phyloP scores from a whole-genome alignment of 129 eudicot genomes.

The Chrysanthemum lavandulifolium region DNA sequence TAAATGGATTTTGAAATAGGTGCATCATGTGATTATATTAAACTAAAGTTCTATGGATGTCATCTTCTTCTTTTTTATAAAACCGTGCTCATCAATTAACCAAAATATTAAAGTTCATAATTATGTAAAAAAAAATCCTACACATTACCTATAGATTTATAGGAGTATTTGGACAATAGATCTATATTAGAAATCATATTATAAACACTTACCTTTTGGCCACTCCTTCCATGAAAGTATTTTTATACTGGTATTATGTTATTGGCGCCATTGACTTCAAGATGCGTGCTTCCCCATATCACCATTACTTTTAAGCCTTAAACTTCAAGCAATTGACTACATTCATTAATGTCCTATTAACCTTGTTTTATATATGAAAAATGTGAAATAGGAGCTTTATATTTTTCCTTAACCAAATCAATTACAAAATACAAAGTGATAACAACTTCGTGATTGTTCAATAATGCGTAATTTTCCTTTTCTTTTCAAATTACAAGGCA shows the following conservation, averaged over 20 bases:
- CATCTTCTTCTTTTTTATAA: not conserved
- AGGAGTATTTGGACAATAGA: too few species aligned
- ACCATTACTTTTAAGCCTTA: conserved; percentile 14
- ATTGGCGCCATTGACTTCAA: conserved; percentile 3
- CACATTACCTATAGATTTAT: too few species aligned
- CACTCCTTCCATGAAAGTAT: not conserved
- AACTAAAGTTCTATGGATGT: not conserved
- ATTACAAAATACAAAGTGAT: too few species aligned
- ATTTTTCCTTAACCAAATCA: not conserved
- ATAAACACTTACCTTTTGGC: not conserved
- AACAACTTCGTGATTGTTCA: too few species aligned
- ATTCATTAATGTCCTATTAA: not conserved
- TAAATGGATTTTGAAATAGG: not conserved
- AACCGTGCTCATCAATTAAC: not conserved
- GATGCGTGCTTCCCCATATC: not conserved
- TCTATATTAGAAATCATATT: too few species aligned
- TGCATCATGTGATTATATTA: not conserved
- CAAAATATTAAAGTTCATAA: not conserved
- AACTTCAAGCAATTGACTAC: conserved; percentile 23
- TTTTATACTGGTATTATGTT: not conserved
- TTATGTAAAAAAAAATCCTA: not conserved
- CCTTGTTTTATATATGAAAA: not conserved
- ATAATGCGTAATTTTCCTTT: too few species aligned
- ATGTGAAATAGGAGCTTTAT: not conserved
- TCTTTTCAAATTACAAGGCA: not conserved